Evolutionary conservation across 306 rosid genomes (phyloP).

Genomic region (Citrullus amarus): DNA sequence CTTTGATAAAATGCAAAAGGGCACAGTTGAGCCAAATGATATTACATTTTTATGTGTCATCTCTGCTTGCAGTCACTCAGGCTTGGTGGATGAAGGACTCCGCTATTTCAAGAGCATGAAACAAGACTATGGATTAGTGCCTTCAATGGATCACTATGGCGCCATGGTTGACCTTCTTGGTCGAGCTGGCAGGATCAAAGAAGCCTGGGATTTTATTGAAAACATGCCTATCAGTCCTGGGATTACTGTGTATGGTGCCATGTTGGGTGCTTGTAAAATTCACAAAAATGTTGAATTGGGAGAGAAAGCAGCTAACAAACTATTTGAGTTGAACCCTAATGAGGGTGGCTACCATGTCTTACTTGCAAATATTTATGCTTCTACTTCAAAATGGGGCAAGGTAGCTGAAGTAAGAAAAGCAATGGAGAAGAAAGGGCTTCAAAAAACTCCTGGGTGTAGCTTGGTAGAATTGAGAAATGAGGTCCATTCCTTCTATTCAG

Average conservation of each 20-base stretch:
- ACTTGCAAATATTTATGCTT: slow-evolving; percentile 71
- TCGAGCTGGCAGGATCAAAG: slow-evolving; percentile 54
- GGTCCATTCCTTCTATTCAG: slow-evolving; percentile 75
- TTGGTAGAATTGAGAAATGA: slow-evolving; percentile 69
- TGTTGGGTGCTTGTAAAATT: slow-evolving; percentile 80
- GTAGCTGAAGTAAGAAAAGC: slow-evolving; percentile 55
- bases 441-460: slow-evolving; percentile 88
- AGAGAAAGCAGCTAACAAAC: slow-evolving; percentile 47
- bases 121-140: slow-evolving; percentile 46
- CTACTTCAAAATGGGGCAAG: slow-evolving; percentile 83
- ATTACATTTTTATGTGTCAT: slow-evolving; percentile 61
- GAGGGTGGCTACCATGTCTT: slow-evolving; percentile 81
- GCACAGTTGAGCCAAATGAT: slow-evolving; percentile 43
- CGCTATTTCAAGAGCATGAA: slow-evolving; percentile 50
- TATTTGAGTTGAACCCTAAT: slow-evolving; percentile 55
- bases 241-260: slow-evolving; percentile 70
- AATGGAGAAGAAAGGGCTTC: slow-evolving; percentile 59
- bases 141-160: slow-evolving; percentile 80
- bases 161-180: slow-evolving; percentile 87
- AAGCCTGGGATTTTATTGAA: slow-evolving; percentile 78
- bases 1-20: slow-evolving; percentile 50
- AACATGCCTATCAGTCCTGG: slow-evolving; percentile 67
- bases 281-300: slow-evolving; percentile 74
- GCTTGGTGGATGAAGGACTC: slow-evolving; percentile 70
- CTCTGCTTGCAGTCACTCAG: slow-evolving; percentile 82